Conservation (phyloP, 169 alveolate species). For the Eimeria brunetti region DNA sequence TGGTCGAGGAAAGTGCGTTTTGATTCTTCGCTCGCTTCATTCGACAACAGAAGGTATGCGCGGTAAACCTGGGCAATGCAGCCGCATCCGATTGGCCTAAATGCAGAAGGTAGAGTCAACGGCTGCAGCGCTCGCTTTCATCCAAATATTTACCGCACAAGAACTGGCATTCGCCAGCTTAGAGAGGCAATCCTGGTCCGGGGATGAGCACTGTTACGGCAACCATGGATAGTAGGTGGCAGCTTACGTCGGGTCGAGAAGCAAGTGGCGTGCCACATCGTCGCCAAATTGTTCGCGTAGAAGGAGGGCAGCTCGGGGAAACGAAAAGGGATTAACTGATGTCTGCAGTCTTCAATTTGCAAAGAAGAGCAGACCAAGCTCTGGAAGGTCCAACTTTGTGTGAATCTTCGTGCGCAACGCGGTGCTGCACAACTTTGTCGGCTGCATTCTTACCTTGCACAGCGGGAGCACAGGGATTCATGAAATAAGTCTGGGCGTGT, state of each 20-base stretch:
- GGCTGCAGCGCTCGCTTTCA: not conserved
- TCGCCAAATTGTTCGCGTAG: conserved; percentile 64
- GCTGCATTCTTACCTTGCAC: conserved; percentile 54
- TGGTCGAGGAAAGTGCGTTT: conserved; percentile 41
- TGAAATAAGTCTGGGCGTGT: conserved; percentile 72
- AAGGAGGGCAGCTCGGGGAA: conserved; percentile 71
- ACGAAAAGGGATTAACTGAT: conserved; percentile 50
- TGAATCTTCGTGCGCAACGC: not conserved
- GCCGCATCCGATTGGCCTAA: conserved; percentile 79
- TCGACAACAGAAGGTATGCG: conserved; percentile 48
- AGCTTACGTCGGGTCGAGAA: conserved; percentile 66
- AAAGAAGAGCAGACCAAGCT: not conserved
- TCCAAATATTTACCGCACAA: not conserved
- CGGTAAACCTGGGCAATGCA: conserved; percentile 79
- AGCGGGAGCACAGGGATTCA: conserved; percentile 59
- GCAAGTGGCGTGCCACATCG: conserved; percentile 32
- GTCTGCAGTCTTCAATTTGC: conserved; percentile 53
- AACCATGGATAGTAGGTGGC: not conserved
- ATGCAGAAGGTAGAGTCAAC: not conserved
- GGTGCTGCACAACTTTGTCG: not conserved
- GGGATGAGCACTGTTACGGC: not conserved
- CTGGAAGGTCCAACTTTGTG: not conserved
- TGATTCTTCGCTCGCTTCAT: conserved; percentile 25
- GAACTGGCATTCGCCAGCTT: not conserved
- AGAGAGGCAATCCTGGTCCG: not conserved